Percentiles rank a stretch among this genome's conserved stretches.
Conservation (phyloP, 106 monocot species). For the Dendrobium nobile region DNA sequence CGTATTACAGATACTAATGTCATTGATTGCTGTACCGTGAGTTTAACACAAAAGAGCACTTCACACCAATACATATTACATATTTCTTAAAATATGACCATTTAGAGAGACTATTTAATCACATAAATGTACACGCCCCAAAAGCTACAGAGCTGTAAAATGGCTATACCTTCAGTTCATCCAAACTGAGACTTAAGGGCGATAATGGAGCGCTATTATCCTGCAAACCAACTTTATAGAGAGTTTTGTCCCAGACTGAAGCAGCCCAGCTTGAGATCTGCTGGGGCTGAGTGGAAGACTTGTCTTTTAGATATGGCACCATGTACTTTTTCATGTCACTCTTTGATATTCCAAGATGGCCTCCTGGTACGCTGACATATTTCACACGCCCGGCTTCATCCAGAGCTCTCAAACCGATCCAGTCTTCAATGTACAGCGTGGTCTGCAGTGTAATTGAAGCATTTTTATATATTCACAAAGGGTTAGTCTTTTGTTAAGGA, state of each 20-base stretch:
- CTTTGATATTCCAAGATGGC: slow-evolving; percentile 65
- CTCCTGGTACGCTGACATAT: slow-evolving; percentile 46
- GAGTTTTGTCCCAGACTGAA: slow-evolving; percentile 9
- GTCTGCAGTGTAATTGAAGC: slow-evolving; percentile 35
- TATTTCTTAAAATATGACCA: too few relatives aligned
- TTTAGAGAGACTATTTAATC: too few relatives aligned
- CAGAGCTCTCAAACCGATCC: slow-evolving; percentile 78
- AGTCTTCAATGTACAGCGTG: slow-evolving; percentile 68
- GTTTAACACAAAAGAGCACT: neutral
- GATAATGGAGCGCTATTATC: slow-evolving; percentile 2
- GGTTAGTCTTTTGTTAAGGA: too few relatives aligned
- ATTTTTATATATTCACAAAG: too few relatives aligned
- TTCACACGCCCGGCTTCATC: slow-evolving; percentile 67
- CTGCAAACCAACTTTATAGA: neutral
- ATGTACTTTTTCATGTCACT: slow-evolving; percentile 66
- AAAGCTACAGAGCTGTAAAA: neutral
- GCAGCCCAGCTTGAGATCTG: neutral
- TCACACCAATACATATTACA: too few relatives aligned
- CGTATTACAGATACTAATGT: too few relatives aligned
- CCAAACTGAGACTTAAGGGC: slow-evolving; percentile 3
- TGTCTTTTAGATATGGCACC: slow-evolving; percentile 53
- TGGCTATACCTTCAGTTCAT: neutral
- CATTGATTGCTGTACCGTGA: too few relatives aligned
- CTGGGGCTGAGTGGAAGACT: neutral
- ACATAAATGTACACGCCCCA: too few relatives aligned